Evolutionary conservation across 768 basidiomycete species (phyloP).

Genomic region (Auriscalpium vulgare): DNA sequence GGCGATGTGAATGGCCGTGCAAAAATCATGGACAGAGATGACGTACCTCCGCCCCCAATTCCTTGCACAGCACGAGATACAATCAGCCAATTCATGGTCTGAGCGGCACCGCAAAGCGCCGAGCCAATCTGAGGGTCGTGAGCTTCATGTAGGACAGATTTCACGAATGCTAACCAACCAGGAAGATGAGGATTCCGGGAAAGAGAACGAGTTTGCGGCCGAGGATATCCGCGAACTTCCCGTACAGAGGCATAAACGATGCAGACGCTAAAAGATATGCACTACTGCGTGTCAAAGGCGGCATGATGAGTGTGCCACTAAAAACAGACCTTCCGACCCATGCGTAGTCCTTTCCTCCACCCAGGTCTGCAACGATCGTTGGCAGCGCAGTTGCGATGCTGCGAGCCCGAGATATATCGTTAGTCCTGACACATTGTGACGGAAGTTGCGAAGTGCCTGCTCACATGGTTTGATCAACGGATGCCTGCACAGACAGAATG

Average conservation of each 20-base stretch:
- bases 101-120: conserved; percentile 35
- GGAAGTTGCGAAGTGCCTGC: conserved; percentile 1
- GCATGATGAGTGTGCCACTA: background rate
- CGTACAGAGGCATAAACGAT: conserved; percentile 23
- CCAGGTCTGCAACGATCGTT: conserved; percentile 58
- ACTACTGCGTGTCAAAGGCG: background rate
- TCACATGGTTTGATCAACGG: conserved; percentile 48
- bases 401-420: conserved; percentile 37
- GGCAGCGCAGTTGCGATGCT: conserved; percentile 66
- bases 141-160: background rate
- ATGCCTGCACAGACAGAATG: conserved; percentile 25
- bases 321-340: conserved; percentile 61
- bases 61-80: conserved; percentile 35
- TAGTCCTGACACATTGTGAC: background rate
- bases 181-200: conserved; percentile 28
- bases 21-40: background rate
- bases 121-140: conserved; percentile 23
- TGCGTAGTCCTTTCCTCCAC: conserved; percentile 55
- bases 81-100: conserved; percentile 36
- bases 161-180: conserved; percentile 13
- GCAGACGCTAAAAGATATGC: conserved; percentile 23
- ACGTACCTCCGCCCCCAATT: conserved; percentile 30
- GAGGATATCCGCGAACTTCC: conserved; percentile 23
- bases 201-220: conserved; percentile 33
- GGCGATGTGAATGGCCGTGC: too few species aligned